Percentiles rank a stretch among this genome's conserved stretches.
Conservation (phyloP, 805 yeast species). For the Candida palmyrensis region DNA sequence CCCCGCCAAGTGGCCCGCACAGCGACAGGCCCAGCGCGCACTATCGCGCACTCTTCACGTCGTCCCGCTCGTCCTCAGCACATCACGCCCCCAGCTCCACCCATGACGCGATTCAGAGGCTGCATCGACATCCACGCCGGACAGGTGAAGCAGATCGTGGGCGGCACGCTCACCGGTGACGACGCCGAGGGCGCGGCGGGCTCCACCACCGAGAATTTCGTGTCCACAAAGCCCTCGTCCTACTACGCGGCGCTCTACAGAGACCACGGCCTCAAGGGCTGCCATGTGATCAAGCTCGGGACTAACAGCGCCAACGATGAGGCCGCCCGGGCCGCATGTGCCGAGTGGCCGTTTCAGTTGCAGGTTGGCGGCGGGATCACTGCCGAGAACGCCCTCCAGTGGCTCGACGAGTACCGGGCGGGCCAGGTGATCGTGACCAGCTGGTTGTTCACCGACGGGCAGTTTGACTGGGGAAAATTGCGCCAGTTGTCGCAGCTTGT, state of each 20-base stretch:
- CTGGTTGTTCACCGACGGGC: slow-evolving; percentile 73
- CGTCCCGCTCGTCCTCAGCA: too few relatives aligned
- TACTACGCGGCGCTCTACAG: slow-evolving; percentile 71
- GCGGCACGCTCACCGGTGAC: slow-evolving; percentile 71
- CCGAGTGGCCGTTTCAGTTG: slow-evolving; percentile 64
- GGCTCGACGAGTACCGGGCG: slow-evolving; percentile 73
- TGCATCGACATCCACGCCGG: slow-evolving; percentile 96
- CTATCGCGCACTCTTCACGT: too few relatives aligned
- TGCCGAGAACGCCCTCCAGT: slow-evolving; percentile 61
- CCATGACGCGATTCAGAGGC: slow-evolving; percentile 85
- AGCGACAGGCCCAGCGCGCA: too few relatives aligned
- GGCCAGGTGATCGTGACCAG: slow-evolving; percentile 88
- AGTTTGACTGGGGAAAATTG: slow-evolving; percentile 47
- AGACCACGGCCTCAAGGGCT: slow-evolving; percentile 55
- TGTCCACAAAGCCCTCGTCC: slow-evolving; percentile 67
- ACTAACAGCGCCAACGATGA: slow-evolving; percentile 66
- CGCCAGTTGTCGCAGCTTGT: slow-evolving; percentile 44
- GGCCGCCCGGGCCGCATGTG: slow-evolving; percentile 75
- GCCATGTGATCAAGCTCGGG: slow-evolving; percentile 93
- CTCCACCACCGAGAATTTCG: slow-evolving; percentile 54
- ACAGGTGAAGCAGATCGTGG: slow-evolving; percentile 94
- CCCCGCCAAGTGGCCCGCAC: too few relatives aligned
- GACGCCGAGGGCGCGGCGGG: slow-evolving; percentile 30
- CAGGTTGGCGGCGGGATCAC: slow-evolving; percentile 96
- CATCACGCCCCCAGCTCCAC: too few relatives aligned